phyloP scores from a whole-genome alignment of 192 early-diverging fungal genomes.

The Coemansia sp. region DNA sequence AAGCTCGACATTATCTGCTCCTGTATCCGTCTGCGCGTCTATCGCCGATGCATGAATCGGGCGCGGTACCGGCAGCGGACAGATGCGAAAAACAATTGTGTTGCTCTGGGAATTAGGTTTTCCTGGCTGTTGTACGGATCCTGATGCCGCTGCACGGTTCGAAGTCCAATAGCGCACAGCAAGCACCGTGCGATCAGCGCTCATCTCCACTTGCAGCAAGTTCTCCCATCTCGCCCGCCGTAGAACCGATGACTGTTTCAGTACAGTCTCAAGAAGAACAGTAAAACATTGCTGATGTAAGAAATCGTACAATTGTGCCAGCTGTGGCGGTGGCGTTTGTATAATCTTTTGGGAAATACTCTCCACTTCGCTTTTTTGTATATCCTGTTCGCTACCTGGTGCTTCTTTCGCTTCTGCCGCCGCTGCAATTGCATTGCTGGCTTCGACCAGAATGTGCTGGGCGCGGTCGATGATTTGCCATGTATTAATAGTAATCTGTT shows the following conservation, averaged over 20 bases:
- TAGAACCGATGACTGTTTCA: conserved; percentile 56
- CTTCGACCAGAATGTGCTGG: conserved; percentile 32
- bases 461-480: conserved; percentile 29
- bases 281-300: conserved; percentile 66
- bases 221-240: conserved; percentile 48
- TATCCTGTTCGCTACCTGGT: background rate
- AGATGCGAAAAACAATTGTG: conserved; percentile 25
- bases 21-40: conserved; percentile 17
- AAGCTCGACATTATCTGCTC: conserved; percentile 18
- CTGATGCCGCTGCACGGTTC: conserved; percentile 20
- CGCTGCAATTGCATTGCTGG: conserved; percentile 1
- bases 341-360: background rate
- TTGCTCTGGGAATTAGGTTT: conserved; percentile 9
- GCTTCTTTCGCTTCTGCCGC: background rate
- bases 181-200: conserved; percentile 24
- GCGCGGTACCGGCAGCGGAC: conserved; percentile 35
- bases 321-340: conserved; percentile 53
- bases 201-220: conserved; percentile 42
- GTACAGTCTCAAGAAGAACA: conserved; percentile 68
- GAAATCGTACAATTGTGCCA: conserved; percentile 74
- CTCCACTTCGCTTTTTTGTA: background rate
- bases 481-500: conserved; percentile 34
- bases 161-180: conserved; percentile 47
- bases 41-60: conserved; percentile 45
- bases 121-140: background rate